These are phyloP conservation scores for Akanthomyces lecanii DNA, from an alignment of 2,329 filamentous ascomycete species.

Conservation along the genomic window DNA sequence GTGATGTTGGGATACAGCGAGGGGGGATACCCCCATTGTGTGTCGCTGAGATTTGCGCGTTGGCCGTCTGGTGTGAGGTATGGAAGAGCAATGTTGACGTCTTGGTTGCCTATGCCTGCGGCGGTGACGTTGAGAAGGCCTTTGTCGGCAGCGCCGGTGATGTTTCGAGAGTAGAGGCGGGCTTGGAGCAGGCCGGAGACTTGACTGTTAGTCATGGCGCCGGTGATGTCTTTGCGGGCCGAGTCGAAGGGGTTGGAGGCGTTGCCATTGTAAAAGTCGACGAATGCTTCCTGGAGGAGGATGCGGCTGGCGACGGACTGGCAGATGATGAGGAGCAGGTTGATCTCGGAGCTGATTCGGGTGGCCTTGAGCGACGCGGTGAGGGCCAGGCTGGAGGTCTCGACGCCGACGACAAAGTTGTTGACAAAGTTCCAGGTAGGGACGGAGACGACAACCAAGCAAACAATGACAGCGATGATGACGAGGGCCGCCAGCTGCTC, in stretches of 20 bases:
- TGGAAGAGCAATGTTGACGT: constrained; percentile 55
- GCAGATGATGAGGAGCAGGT: constrained; percentile 73
- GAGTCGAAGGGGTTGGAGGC: constrained; percentile 55
- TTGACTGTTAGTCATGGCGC: constrained; percentile 61
- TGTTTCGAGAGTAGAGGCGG: constrained; percentile 65
- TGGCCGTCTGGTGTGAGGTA: constrained; percentile 55
- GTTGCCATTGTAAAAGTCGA: constrained; percentile 53
- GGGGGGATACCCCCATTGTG: constrained; percentile 62
- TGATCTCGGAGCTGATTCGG: constrained; percentile 72
- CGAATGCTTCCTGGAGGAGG: constrained; percentile 52
- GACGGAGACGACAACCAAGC: constrained; percentile 75
- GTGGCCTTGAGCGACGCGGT: constrained; percentile 84
- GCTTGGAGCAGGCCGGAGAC: constrained; percentile 62
- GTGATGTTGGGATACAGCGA: constrained; percentile 75
- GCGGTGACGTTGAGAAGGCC: constrained; percentile 65
- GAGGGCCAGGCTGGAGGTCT: constrained; percentile 62
- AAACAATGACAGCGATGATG: constrained; percentile 67
- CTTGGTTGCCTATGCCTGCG: constrained; percentile 27
- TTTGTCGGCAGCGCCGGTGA: constrained; percentile 45
- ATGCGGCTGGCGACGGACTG: constrained; percentile 66
- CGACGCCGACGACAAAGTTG: constrained; percentile 48
- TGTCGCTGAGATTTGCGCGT: constrained; percentile 57
- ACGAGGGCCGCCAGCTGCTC: constrained; percentile 83
- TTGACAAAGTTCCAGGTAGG: constrained; percentile 64
- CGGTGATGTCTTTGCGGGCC: constrained; percentile 61